phyloP scores from a whole-genome alignment of 768 basidiomycete species.

The Cubamyces sp. region DNA sequence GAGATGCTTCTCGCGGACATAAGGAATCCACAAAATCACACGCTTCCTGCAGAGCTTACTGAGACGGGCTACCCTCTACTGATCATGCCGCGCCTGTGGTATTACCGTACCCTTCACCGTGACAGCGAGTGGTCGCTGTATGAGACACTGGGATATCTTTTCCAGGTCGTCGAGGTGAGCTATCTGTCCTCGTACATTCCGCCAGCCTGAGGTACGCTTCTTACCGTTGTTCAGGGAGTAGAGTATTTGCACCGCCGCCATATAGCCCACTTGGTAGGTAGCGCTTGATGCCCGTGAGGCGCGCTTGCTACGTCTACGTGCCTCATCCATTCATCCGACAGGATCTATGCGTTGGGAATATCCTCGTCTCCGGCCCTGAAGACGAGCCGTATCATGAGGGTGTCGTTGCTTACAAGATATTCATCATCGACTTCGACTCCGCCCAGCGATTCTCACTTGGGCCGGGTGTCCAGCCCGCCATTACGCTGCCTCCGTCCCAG shows the following conservation, averaged over 20 bases:
- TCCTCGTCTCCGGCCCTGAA: not conserved
- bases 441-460: not conserved
- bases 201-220: no score
- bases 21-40: no score
- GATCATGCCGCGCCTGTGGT: no score
- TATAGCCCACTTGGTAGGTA: slow-evolving; percentile 3
- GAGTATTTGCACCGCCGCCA: not conserved
- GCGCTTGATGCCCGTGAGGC: not conserved
- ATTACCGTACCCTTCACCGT: no score
- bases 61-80: no score
- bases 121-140: no score
- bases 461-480: not conserved
- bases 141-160: no score
- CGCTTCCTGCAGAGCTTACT: no score
- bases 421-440: slow-evolving; percentile 9
- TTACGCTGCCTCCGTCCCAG: not conserved
- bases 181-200: no score
- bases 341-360: not conserved
- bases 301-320: not conserved
- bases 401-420: not conserved
- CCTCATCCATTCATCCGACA: not conserved
- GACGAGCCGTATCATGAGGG: not conserved
- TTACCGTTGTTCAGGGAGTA: not conserved
- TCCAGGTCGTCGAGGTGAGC: no score
- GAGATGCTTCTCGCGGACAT: not conserved